Evolutionary conservation across 805 yeast genomes (phyloP), one percentile per base, ranked within the genome.

Genomic region (Metschnikowia colocasiae): DNA sequence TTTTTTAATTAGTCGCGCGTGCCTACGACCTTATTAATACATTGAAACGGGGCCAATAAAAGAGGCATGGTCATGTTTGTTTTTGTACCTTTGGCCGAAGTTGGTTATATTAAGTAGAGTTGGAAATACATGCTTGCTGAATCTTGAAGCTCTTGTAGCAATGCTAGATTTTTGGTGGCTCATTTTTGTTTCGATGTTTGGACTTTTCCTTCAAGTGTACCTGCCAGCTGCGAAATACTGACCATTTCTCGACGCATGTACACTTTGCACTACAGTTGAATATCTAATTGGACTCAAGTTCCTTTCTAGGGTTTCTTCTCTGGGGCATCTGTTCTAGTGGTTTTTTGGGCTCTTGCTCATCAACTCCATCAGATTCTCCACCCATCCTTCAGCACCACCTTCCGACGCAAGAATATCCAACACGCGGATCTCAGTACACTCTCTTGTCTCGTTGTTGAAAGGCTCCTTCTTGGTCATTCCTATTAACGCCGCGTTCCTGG

Each of bases 321-420:
- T n/a, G n/a, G n/a, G n/a, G n/a, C n/a, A n/a, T 30, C 4, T 15
- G 13, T 30, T 30, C 32, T 31, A 85, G 65, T 89, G 96, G 52
- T 78, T 76, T 64, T 95, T 72, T 4, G 95, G 95, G 8, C 81
- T 75, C 53, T 78, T 78, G 53, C 80, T 79, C 77, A 82, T 80
- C 59, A 90, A 69, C 0, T 80, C 74, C 81, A 87, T 79, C 2
- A 90, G 78, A 56, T 85, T 83, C 56, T 85, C 91, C 4, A 88
- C 85, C 96, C 96, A 91, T 1, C 91, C 87, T 49, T 83, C 88
- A 1, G 94, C 91, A 12, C 96, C 97, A 9, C 97, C 96, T 61
- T 88, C 95, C 57, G 79, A 70, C 4, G 79, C 76, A 16, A 92
- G 59, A 1, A 87, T 73, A 42, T 86, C 87, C 54, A 78, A 75